phyloP scores from a whole-genome alignment of 139 green algal genomes.

The Picochlorum costavermella region DNA sequence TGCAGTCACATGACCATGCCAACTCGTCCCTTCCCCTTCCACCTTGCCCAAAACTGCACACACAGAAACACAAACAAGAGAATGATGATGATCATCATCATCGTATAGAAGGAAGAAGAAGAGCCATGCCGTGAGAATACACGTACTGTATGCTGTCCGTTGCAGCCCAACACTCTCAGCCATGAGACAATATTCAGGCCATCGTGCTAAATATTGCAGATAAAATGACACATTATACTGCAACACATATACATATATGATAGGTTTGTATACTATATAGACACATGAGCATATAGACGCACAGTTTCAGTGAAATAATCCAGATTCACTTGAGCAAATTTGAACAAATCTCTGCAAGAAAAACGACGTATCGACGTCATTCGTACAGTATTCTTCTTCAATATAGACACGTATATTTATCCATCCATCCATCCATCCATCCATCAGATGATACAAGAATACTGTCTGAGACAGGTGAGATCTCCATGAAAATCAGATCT shows the following conservation, averaged over 20 bases:
- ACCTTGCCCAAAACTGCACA: conserved; percentile 81
- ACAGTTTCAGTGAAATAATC: conserved; percentile 95
- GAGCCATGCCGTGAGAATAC: not conserved
- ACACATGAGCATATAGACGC: not conserved
- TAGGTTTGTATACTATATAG: not conserved
- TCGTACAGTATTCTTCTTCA: too few relatives aligned
- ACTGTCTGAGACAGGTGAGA: too few relatives aligned
- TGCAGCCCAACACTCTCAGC: conserved; percentile 55
- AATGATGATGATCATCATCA: not conserved
- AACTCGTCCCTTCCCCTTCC: conserved; percentile 75
- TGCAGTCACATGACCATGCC: conserved; percentile 97
- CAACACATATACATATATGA: not conserved
- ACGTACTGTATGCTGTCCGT: conserved; percentile 76
- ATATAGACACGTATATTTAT: too few relatives aligned
- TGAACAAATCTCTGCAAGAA: conserved; percentile 84
- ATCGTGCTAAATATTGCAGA: conserved; percentile 83
- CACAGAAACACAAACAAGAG: not conserved
- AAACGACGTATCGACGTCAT: conserved; percentile 91
- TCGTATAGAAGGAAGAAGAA: not conserved
- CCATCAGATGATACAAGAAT: too few relatives aligned
- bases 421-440: too few relatives aligned
- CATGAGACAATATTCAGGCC: conserved; percentile 85
- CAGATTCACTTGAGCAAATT: conserved; percentile 95
- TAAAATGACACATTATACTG: conserved; percentile 97
- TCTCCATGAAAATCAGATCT: too few relatives aligned